Base-by-base conservation (phyloP, 129 eudicot species). In the Ambrosia trifida region DNA sequence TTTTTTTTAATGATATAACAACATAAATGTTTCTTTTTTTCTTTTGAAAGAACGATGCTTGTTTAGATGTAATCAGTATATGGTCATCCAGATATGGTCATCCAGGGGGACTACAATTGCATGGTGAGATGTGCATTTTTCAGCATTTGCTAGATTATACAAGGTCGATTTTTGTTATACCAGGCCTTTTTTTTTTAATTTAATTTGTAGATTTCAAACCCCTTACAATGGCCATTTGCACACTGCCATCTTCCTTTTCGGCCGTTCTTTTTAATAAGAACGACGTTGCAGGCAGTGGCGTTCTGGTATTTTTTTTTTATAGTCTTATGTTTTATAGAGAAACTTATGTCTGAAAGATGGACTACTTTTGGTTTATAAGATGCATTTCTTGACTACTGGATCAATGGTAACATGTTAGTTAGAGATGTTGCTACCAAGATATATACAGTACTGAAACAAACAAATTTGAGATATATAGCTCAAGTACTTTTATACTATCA, bases 31-130 rank as follows among this genome's bases (percentile, higher is more conserved):
- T 43, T n/a, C 28, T n/a, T 33, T 31, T 38, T 51, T 49, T 69
- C 1, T 24, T 24, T 72, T 81, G 44, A 88, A 82, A 74, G 97
- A 91, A 78, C 82, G 89, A 43, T 88, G 89, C 46, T 68, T 91
- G 72, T 83, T 82, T 73, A 76, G 96, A 82, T 85, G 82, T 44
- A 85, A 88, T 64, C 90, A 91, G 70, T 91, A 83, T 65, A 88
- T 91, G 69, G n/a, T n/a, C n/a, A n/a, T n/a, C n/a, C n/a, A n/a
- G n/a, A n/a, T 88, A 88, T 67, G 95, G 95, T 68, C 95, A 85
- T 69, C 49, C 75, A 47, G 90, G 88, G 78, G 97, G 97, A 73
- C 74, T 91, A 45, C 95, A 85, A 70, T 82, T 91, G 72, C 72
- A 88, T 47, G 97, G 96, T 90, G 79, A 85, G 92, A 49, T 49